Evolutionary conservation across 768 basidiomycete species (phyloP).

Genomic region (Suillus discolor): DNA sequence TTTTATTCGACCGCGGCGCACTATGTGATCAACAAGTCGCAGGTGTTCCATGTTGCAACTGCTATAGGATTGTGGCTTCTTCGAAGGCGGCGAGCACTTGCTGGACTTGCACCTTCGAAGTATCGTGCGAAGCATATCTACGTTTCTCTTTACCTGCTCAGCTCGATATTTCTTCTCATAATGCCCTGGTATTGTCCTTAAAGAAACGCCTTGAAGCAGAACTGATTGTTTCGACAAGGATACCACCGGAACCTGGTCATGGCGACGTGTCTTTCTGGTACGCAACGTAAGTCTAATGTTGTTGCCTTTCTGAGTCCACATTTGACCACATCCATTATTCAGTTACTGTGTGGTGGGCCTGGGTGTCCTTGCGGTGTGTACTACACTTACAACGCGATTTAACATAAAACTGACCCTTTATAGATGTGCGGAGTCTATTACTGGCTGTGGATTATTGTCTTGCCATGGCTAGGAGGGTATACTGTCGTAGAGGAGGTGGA

Average conservation of each 20-base stretch:
- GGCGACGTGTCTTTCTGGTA: conserved; percentile 36
- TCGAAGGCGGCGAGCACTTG: conserved; percentile 25
- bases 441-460: conserved; percentile 44
- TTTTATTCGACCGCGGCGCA: conserved; percentile 11
- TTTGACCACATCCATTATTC: background rate
- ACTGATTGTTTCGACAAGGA: conserved; percentile 18
- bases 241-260: conserved; percentile 29
- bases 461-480: conserved; percentile 47
- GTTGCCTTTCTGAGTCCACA: background rate
- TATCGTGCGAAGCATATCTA: conserved; percentile 25
- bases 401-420: conserved; percentile 3
- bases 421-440: conserved; percentile 30
- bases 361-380: conserved; percentile 26
- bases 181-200: conserved; percentile 33
- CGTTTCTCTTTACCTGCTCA: conserved; percentile 22
- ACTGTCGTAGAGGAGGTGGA: conserved; percentile 52
- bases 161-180: conserved; percentile 32
- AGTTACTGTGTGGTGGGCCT: conserved; percentile 33
- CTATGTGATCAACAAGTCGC: conserved; percentile 1
- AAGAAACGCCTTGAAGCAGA: background rate
- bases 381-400: no score
- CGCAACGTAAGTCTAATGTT: conserved; percentile 20
- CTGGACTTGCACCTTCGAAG: conserved; percentile 23
- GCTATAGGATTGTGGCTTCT: conserved; percentile 36
- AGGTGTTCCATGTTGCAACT: conserved; percentile 30